These are phyloP conservation scores for Naganishia sp. DNA, from an alignment of 1,284 basidiomycete species.

Conservation along the genomic window DNA sequence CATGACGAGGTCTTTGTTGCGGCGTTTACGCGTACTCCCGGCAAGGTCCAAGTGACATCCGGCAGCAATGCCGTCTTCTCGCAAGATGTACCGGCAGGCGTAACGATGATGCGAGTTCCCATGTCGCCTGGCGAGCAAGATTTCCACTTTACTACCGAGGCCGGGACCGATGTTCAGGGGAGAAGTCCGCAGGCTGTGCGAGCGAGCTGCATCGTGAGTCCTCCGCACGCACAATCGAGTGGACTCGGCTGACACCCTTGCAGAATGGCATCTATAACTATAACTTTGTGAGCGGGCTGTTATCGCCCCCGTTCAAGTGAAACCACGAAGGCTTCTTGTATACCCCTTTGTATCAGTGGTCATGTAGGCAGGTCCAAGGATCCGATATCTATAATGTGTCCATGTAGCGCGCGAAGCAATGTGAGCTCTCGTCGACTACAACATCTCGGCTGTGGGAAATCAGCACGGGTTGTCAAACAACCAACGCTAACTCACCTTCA, in stretches of 20 bases:
- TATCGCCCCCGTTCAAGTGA: not conserved
- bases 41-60: slow-evolving; percentile 43
- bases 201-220: slow-evolving; percentile 19
- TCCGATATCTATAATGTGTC: not conserved
- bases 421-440: not conserved
- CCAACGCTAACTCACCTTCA: slow-evolving; percentile 39
- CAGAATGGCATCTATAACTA: slow-evolving; percentile 51
- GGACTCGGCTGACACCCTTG: not conserved
- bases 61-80: slow-evolving; percentile 42
- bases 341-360: not conserved
- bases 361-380: not conserved
- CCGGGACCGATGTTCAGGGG: slow-evolving; percentile 12
- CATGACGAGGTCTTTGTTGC: slow-evolving; percentile 50
- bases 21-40: slow-evolving; percentile 45
- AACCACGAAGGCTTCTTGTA: too few species aligned
- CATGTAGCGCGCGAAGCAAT: not conserved
- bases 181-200: slow-evolving; percentile 5
- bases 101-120: slow-evolving; percentile 44
- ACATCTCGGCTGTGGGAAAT: not conserved
- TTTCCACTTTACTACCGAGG: slow-evolving; percentile 38
- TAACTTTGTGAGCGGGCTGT: slow-evolving; percentile 46
- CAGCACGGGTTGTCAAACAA: not conserved
- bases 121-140: slow-evolving; percentile 47
- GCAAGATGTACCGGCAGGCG: slow-evolving; percentile 41
- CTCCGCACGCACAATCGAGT: not conserved